Evolutionary conservation across 2,329 filamentous ascomycete genomes (phyloP), one percentile per base, ranked within the genome.

Genomic region (Phialophora tarda): DNA sequence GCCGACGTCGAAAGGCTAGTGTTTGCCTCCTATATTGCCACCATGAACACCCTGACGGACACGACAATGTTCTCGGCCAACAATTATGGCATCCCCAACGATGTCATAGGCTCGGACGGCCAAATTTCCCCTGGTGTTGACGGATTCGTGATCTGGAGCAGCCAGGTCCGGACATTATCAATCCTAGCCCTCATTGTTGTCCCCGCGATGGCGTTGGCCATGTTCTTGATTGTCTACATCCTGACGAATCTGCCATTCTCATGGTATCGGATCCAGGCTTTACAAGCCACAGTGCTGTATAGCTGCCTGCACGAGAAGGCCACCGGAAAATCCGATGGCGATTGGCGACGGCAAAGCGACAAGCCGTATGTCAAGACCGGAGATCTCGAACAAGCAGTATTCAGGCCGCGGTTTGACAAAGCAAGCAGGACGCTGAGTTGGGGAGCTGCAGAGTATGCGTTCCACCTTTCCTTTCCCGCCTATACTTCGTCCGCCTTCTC

Each of bases 281-380:
- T 61, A n/a, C 58, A 61, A 41, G 58, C 58, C 11, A 61, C 58
- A 17, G 58, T 61, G 26, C 34, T 61, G 48, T 61, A 61, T 30
- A 61, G 58, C 24, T 61, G 58, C 28, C 48, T 61, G 28, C 58
- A 61, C 34, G 58, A 61, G 32, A 61, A 61, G 28, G 58, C 58
- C 21, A 34, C 58, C 2, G 58, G 58, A 5, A 50, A 32, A 44
- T 23, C 26, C 11, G 41, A 30, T 3, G 48, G 17, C 11, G 26
- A 61, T 17, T 61, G 58, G 24, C 38, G 26, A 47, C 44, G 58
- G 6, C 28, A 53, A 38, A 47, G 26, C n/a, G 58, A 61, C 30
- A 44, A 21, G 28, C 58, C 58, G 14, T 61, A 28, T 30, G 58
- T 61, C 21, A 38, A 50, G 44, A 17, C 8, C 21, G 58, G 58